Evolutionary conservation across 108 stramenopile genomes (phyloP), one percentile per base, ranked within the genome.

Genomic region (Nannochloropsis granulata): DNA sequence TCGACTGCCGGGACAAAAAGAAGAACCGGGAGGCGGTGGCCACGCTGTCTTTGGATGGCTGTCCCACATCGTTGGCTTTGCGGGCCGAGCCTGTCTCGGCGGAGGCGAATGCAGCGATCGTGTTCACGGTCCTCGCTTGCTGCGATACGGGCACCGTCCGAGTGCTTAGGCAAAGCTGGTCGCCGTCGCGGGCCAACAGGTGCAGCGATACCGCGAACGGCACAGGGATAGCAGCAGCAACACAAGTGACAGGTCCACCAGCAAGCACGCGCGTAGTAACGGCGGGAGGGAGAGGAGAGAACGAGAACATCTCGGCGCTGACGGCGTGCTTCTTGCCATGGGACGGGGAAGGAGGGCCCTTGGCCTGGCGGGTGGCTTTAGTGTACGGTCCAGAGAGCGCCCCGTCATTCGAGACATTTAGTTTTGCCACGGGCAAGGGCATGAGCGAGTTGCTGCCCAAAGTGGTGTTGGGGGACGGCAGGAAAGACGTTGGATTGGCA

Each of bases 101-200:
- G 12, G 44, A 78, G 24, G 79, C 2, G 84, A 79, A 43, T 25
- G 43, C 43, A 13, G 83, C 25, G 0, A 44, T 82, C 13, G 43
- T 25, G 24, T 13, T 83, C 14, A 83, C 86, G 19, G 78, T 83
- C 0, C 42, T 86, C 19, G 83, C 83, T 12, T 82, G 86, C 21
- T 83, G 82, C 44, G 86, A 86, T 26, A 83, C 78, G 0, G 83
- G 83, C 42, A 82, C 78, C 44, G 86, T 83, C 24, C 78, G 78
- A 43, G 78, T 83, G 19, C 23, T 83, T 14, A 78, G 83, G 86
- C 44, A 82, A 42, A 82, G 82, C 24, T 71, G 56, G 56, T 16
- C 56, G n/a, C 21, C 56, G 16, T 16, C 56, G 16, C 56, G 10
- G 16, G 56, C 56, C 56, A 16, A 5, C 21, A 16, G 21, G 2